These are phyloP conservation scores for Cordyceps pruinosa DNA, from an alignment of 2,329 filamentous ascomycete species.

Conservation along the genomic window DNA sequence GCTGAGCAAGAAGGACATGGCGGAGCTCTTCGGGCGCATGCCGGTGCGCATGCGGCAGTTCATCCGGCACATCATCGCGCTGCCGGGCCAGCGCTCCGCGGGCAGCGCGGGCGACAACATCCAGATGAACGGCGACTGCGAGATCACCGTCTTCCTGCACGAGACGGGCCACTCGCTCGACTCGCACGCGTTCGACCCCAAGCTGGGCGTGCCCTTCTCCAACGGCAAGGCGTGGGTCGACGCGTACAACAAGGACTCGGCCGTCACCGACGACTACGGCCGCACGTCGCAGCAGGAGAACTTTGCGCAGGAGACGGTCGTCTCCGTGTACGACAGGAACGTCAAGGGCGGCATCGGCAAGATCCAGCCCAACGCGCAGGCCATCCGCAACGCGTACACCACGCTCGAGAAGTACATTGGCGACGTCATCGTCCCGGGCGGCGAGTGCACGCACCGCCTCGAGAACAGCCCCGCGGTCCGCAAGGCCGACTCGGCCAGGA, in stretches of 20 bases:
- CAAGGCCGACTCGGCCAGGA: constrained; percentile 8
- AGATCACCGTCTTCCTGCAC: constrained; percentile 15
- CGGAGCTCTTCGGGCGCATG: constrained; percentile 23
- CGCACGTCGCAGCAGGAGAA: constrained; percentile 18
- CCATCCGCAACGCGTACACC: constrained; percentile 12
- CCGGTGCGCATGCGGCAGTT: constrained; percentile 24
- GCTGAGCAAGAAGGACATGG: constrained; percentile 19
- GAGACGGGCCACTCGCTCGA: constrained; percentile 19
- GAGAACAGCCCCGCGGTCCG: constrained; percentile 12
- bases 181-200: constrained; percentile 16
- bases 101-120: constrained; percentile 17
- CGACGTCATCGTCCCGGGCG: constrained; percentile 10
- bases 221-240: constrained; percentile 16
- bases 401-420: constrained; percentile 11
- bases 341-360: constrained; percentile 19
- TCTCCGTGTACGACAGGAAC: constrained; percentile 19
- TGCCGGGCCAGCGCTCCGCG: constrained; percentile 17
- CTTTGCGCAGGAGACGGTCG: constrained; percentile 20
- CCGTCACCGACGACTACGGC: constrained; percentile 15
- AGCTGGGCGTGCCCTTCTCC: constrained; percentile 15
- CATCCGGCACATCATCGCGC: constrained; percentile 20
- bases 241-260: constrained; percentile 15
- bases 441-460: constrained; percentile 12
- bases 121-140: constrained; percentile 13
- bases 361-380: constrained; percentile 18